Percentiles rank a stretch among this genome's conserved stretches.
These are phyloP conservation scores for Diaporthe sp. DNA, from an alignment of 2,329 filamentous ascomycete genomes.

Conservation along the genomic window DNA sequence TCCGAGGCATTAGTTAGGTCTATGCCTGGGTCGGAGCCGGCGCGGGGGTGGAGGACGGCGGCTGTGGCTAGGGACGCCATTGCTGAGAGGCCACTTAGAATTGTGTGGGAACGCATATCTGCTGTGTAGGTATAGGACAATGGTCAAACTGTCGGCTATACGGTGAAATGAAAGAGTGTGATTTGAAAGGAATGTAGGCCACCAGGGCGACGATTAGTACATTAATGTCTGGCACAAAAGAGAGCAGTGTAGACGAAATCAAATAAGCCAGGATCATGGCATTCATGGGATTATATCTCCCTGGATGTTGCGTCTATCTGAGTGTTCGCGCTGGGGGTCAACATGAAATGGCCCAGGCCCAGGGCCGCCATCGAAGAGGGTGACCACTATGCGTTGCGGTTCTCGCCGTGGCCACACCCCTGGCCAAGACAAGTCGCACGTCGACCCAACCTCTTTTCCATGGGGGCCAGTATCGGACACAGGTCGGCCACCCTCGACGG, in stretches of 20 bases:
- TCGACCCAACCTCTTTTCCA: not conserved
- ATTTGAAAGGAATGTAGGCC: not conserved
- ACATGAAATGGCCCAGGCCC: not conserved
- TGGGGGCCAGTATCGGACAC: not conserved
- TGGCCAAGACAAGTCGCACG: not conserved
- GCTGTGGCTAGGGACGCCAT: constrained; percentile 3
- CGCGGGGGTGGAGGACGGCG: constrained; percentile 5
- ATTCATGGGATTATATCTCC: not conserved
- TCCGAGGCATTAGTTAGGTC: constrained; percentile 37
- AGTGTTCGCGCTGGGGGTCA: not conserved
- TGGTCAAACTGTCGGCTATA: too few species aligned
- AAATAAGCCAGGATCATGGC: not conserved
- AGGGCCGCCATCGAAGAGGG: not conserved
- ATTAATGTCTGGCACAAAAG: not conserved
- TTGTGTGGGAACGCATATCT: constrained; percentile 8
- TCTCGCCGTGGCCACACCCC: not conserved
- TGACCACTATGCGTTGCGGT: not conserved
- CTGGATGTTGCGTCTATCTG: too few species aligned
- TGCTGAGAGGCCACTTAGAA: not conserved
- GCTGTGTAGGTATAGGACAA: not conserved
- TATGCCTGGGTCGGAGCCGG: constrained; percentile 34
- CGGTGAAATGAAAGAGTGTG: not conserved
- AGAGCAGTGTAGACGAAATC: fast-evolving
- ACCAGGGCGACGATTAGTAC: not conserved
- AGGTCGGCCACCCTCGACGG: not conserved